phyloP scores from a whole-genome alignment of 2,329 filamentous ascomycete species.

The Immersiporthe knoxdaviesiana region DNA sequence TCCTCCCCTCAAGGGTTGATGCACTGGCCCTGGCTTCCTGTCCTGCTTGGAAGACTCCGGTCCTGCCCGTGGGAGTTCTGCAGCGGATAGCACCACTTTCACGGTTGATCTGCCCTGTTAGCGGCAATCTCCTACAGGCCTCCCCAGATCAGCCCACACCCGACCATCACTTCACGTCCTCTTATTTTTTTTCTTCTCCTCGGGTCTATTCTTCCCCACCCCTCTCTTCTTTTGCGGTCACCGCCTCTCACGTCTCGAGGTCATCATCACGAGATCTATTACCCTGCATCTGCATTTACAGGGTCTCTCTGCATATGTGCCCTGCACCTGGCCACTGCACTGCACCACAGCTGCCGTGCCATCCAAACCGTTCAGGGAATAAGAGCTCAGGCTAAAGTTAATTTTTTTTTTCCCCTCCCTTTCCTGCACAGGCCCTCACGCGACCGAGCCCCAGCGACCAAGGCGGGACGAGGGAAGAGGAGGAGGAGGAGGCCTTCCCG shows the following conservation, averaged over 20 bases:
- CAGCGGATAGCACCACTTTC: neutral
- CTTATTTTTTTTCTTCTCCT: neutral
- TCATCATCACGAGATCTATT: neutral
- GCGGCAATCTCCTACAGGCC: neutral
- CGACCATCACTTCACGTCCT: neutral
- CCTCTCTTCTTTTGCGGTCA: neutral
- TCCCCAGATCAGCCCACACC: conserved; percentile 12
- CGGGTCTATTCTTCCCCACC: neutral
- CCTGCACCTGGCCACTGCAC: too few relatives aligned
- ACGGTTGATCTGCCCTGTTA: neutral
- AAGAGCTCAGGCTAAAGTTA: neutral
- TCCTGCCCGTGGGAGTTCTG: neutral
- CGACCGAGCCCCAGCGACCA: neutral
- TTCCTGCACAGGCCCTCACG: conserved; percentile 1
- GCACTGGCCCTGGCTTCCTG: neutral
- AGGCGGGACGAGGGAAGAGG: neutral
- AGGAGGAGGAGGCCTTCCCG: neutral
- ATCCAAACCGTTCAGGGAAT: neutral
- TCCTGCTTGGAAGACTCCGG: neutral
- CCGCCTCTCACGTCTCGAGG: neutral
- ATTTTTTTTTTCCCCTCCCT: neutral
- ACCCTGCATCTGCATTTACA: neutral
- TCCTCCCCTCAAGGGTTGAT: neutral
- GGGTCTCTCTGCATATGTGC: conserved; percentile 1
- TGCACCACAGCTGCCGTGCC: neutral